Evolutionary conservation across 2,329 filamentous ascomycete genomes (phyloP), one percentile per base, ranked within the genome.

Genomic region (Aspergillus fumigatiaffinis): DNA sequence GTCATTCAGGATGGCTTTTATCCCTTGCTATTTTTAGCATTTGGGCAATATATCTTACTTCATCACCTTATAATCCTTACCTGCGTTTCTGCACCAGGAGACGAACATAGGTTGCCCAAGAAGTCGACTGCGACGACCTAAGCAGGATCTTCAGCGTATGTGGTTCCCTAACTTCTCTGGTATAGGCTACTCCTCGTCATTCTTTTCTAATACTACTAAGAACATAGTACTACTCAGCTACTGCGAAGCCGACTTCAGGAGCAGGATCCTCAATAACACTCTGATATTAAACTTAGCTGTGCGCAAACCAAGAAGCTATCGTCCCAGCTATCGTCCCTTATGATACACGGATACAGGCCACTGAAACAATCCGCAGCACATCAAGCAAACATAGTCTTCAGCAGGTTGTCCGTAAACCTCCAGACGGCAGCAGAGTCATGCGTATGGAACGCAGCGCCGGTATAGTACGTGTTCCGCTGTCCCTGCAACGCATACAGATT

Each of bases 241-340:
- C 68, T 90, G 87, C 60, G 88, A 91, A 70, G 87, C 87, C 42
- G 88, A 87, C 0, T 91, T 91, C 66, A 76, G 82, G 57, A 88
- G 85, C 5, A 90, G 90, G 73, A 89, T 86, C 2, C 71, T 91
- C 21, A 87, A 87, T 2, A 88, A 91, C 72, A 85, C 86, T 1
- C 89, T 91, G 51, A 84, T 92, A 60, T 90, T 90, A 29, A 28
- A 9, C 2, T 29, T 86, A 0, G 84, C 89, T 10, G 85, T 83
- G 1, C 79, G 86, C 26, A 58, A 58, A 17, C 60, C 60, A 8
- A 53, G 23, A 23, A 23, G 23, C 23, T 23, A n/a, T n/a, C n/a
- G n/a, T n/a, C n/a, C n/a, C 60, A 32, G 5, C 48, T 6, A 23
- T 50, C 12, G n/a, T 63, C 1, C 10, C 25, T 17, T 57, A 60